Evolutionary conservation across 352 stramenopile species (phyloP).

Genomic region (Pythium catenulatum): DNA sequence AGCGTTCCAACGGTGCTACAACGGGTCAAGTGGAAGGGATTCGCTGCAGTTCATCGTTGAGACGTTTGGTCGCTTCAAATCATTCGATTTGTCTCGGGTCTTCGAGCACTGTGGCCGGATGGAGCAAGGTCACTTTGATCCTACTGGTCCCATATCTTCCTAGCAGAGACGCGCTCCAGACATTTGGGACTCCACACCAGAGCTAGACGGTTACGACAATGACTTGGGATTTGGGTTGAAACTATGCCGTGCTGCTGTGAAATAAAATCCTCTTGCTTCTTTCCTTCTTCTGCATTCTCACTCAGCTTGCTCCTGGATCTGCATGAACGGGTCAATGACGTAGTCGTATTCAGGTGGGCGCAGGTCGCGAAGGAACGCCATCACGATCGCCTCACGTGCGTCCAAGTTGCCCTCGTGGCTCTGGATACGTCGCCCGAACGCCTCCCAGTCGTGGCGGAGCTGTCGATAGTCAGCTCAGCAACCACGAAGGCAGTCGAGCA

Average conservation of each 20-base stretch:
- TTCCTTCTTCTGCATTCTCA: not conserved
- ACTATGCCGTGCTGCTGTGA: not conserved
- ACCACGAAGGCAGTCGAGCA: not conserved
- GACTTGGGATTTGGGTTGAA: not conserved
- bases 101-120: conserved; percentile 12
- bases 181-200: not conserved
- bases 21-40: not conserved
- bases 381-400: not conserved
- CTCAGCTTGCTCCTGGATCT: not conserved
- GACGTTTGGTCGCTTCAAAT: not conserved
- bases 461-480: not conserved
- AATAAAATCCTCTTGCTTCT: not conserved
- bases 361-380: not conserved
- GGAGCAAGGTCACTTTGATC: not conserved
- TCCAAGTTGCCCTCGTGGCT: not conserved
- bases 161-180: not conserved
- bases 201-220: too few species aligned
- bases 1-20: not conserved
- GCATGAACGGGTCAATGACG: not conserved
- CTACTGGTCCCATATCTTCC: not conserved
- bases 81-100: not conserved
- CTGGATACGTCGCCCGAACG: not conserved
- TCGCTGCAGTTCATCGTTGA: not conserved
- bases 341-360: not conserved
- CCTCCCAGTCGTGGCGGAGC: not conserved